Evolutionary conservation across 2,329 filamentous ascomycete species (phyloP).

Genomic region (Colletotrichum scovillei): DNA sequence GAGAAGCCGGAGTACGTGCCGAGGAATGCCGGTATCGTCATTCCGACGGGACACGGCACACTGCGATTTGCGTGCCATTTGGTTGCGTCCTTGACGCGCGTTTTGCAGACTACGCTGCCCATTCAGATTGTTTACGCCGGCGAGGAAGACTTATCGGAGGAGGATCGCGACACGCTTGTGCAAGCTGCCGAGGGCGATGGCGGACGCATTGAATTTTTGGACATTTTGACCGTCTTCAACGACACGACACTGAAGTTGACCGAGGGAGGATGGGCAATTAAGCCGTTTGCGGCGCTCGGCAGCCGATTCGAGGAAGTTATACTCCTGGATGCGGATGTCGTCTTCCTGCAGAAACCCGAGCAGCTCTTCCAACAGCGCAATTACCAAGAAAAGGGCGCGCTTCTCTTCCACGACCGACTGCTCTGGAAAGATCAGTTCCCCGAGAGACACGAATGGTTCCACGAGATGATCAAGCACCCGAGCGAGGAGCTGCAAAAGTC

Average conservation of each 20-base stretch:
- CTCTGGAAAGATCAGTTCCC: conserved; percentile 49
- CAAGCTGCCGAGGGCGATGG: conserved; percentile 23
- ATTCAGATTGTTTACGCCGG: conserved; percentile 52
- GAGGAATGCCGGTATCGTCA: conserved; percentile 47
- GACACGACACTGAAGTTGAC: conserved; percentile 44
- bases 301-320: conserved; percentile 50
- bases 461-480: conserved; percentile 48
- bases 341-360: conserved; percentile 51
- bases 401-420: conserved; percentile 56
- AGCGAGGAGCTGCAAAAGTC: conserved; percentile 47
- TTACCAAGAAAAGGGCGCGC: conserved; percentile 46
- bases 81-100: conserved; percentile 44
- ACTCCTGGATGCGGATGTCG: conserved; percentile 51
- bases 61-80: conserved; percentile 50
- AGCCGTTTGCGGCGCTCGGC: conserved; percentile 52
- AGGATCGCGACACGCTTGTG: conserved; percentile 41
- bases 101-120: conserved; percentile 45
- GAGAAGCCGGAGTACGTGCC: background rate
- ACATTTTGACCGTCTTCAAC: conserved; percentile 47
- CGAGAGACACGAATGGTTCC: conserved; percentile 51
- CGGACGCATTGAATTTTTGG: conserved; percentile 43
- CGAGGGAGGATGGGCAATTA: conserved; percentile 52
- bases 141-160: conserved; percentile 43
- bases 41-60: conserved; percentile 45
- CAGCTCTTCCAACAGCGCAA: conserved; percentile 44